Conservation (phyloP, 1,284 basidiomycete species). For the Ustilago shanxiensis region DNA sequence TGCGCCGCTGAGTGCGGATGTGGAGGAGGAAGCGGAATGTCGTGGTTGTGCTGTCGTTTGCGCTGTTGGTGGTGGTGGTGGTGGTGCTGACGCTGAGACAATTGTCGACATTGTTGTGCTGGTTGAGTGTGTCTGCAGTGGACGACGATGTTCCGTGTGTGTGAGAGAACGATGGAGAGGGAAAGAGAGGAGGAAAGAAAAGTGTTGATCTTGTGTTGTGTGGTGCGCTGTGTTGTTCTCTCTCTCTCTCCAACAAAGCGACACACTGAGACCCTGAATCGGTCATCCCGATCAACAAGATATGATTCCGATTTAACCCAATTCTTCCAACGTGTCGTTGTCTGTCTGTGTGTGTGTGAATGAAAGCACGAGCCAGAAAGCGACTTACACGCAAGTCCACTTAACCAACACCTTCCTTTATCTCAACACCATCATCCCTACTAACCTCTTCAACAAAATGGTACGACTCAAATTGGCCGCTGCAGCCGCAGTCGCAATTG, state of each 20-base stretch:
- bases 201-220: constrained; percentile 13
- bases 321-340: background rate
- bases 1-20: constrained; percentile 18
- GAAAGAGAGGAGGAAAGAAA: background rate
- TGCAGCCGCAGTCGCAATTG: constrained; percentile 33
- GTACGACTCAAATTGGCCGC: constrained; percentile 40
- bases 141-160: too few species aligned
- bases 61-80: background rate
- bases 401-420: background rate
- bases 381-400: too few species aligned
- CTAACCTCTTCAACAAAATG: constrained; percentile 16
- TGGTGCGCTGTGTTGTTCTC: background rate
- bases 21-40: constrained; percentile 13
- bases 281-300: background rate
- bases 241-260: background rate
- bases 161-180: too few species aligned
- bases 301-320: background rate
- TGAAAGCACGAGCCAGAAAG: constrained; percentile 10
- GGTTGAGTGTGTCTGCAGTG: background rate
- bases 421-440: constrained; percentile 4
- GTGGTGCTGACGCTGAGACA: constrained; percentile 14
- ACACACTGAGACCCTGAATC: background rate
- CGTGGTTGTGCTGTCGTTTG: background rate
- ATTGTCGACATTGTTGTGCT: constrained; percentile 7
- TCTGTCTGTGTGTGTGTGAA: background rate